These are phyloP conservation scores for Ophiobolus disseminans DNA, from an alignment of 2,329 filamentous ascomycete species.

Conservation along the genomic window DNA sequence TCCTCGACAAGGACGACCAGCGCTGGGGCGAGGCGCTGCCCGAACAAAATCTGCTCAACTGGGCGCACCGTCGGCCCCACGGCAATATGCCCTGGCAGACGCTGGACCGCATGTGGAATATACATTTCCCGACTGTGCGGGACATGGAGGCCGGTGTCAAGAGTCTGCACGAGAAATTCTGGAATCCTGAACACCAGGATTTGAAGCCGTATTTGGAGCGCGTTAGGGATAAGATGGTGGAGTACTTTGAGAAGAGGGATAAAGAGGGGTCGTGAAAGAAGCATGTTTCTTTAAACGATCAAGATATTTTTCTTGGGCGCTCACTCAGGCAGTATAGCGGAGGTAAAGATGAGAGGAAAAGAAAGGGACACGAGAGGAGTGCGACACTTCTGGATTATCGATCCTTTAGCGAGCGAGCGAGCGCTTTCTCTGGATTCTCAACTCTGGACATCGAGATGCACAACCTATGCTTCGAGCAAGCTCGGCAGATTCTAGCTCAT, in stretches of 20 bases:
- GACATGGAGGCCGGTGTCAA: slow-evolving; percentile 42
- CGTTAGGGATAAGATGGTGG: slow-evolving; percentile 46
- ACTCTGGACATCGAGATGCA: too few species aligned
- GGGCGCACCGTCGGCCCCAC: slow-evolving; percentile 34
- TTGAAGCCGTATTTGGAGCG: slow-evolving; percentile 31
- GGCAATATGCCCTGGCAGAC: slow-evolving; percentile 47
- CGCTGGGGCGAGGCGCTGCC: slow-evolving; percentile 33
- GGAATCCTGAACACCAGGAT: slow-evolving; percentile 27
- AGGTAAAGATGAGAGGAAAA: too few species aligned
- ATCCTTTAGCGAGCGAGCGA: too few species aligned
- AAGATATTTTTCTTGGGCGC: too few species aligned
- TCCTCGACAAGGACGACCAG: slow-evolving; percentile 25
- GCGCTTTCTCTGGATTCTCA: too few species aligned
- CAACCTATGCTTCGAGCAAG: too few species aligned
- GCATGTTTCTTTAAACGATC: too few species aligned
- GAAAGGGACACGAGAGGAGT: too few species aligned
- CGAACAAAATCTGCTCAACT: slow-evolving; percentile 47
- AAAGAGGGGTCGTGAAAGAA: too few species aligned
- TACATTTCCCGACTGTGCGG: slow-evolving; percentile 38
- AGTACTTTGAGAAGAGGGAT: slow-evolving; percentile 33
- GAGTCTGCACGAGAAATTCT: slow-evolving; percentile 48
- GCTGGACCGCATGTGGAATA: slow-evolving; percentile 42
- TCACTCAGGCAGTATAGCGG: too few species aligned
- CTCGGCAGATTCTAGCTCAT: too few species aligned
- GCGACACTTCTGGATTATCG: too few species aligned